Conservation (phyloP, 2,329 filamentous ascomycete species). For the Phaeosphaeria sp. region DNA sequence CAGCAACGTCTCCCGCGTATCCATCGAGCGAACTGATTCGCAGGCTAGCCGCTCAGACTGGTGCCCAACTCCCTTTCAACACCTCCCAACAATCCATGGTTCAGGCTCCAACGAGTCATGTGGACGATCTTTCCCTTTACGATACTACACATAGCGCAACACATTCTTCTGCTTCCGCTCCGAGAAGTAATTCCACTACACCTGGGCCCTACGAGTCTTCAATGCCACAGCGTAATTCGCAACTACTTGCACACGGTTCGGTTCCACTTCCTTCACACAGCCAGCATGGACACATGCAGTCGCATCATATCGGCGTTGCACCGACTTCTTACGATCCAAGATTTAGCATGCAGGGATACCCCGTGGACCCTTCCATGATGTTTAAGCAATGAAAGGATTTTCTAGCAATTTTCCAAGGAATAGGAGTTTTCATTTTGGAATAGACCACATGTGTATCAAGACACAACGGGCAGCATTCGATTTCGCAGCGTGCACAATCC, state of each 20-base stretch:
- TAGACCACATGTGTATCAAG: background rate
- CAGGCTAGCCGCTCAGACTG: conserved; percentile 44
- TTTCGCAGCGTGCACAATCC: background rate
- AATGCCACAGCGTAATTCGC: conserved; percentile 32
- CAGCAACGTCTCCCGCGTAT: conserved; percentile 38
- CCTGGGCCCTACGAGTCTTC: conserved; percentile 43
- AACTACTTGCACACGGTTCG: conserved; percentile 28
- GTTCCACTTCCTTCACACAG: conserved; percentile 35
- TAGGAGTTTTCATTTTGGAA: background rate
- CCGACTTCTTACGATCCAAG: conserved; percentile 41
- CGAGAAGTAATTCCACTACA: conserved; percentile 41
- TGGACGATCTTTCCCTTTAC: conserved; percentile 45
- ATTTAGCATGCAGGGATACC: conserved; percentile 41
- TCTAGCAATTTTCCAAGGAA: background rate
- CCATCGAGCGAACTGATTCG: conserved; percentile 44
- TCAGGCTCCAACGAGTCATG: conserved; percentile 37
- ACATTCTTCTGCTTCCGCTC: conserved; percentile 41
- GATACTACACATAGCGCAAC: conserved; percentile 38
- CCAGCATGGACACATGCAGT: conserved; percentile 37
- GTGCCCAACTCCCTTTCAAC: conserved; percentile 43
- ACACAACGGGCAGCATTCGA: background rate
- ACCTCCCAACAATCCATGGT: conserved; percentile 41
- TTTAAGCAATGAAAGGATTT: conserved; percentile 33
- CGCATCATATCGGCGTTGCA: conserved; percentile 40
- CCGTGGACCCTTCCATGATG: conserved; percentile 45